phyloP scores from a whole-genome alignment of 805 yeast species.

The Yamadazyma scolyti region DNA sequence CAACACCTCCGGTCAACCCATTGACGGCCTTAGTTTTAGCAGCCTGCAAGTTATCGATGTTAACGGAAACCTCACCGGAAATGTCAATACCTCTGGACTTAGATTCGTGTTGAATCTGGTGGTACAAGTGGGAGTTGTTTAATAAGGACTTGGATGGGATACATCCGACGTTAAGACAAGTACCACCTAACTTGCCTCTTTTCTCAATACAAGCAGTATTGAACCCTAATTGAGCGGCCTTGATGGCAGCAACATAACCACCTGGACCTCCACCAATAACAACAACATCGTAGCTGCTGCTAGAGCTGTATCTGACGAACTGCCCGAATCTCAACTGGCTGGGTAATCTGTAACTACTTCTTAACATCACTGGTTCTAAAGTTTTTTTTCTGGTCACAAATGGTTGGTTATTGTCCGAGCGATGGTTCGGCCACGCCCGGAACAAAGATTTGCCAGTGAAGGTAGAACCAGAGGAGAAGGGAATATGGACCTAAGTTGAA shows the following conservation, averaged over 20 bases:
- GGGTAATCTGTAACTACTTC: slow-evolving; percentile 10
- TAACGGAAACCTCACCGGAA: slow-evolving; percentile 63
- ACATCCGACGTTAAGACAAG: slow-evolving; percentile 98
- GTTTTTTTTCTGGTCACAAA: slow-evolving; percentile 1
- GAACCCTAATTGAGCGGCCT: slow-evolving; percentile 93
- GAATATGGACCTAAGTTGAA: too few species aligned
- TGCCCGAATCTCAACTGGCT: slow-evolving; percentile 12
- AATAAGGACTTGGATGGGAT: slow-evolving; percentile 95
- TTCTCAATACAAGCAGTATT: slow-evolving; percentile 96
- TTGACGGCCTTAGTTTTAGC: slow-evolving; percentile 90
- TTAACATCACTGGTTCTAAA: slow-evolving; percentile 16
- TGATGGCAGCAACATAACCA: slow-evolving; percentile 98
- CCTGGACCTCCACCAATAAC: slow-evolving; percentile 99
- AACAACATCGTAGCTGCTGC: slow-evolving; percentile 75
- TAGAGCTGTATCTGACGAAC: slow-evolving; percentile 39
- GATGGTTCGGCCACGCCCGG: slow-evolving; percentile 7
- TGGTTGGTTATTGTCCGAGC: slow-evolving; percentile 11
- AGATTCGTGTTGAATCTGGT: slow-evolving; percentile 83
- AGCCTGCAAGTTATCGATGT: slow-evolving; percentile 76
- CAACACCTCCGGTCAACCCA: slow-evolving; percentile 91
- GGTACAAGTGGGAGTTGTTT: slow-evolving; percentile 92
- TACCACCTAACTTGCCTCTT: slow-evolving; percentile 96
- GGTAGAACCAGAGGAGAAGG: too few species aligned
- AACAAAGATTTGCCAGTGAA: background rate
- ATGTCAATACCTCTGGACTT: slow-evolving; percentile 88